Base-by-base conservation (phyloP, 306 rosid species). In the Psophocarpus tetragonolobus region DNA sequence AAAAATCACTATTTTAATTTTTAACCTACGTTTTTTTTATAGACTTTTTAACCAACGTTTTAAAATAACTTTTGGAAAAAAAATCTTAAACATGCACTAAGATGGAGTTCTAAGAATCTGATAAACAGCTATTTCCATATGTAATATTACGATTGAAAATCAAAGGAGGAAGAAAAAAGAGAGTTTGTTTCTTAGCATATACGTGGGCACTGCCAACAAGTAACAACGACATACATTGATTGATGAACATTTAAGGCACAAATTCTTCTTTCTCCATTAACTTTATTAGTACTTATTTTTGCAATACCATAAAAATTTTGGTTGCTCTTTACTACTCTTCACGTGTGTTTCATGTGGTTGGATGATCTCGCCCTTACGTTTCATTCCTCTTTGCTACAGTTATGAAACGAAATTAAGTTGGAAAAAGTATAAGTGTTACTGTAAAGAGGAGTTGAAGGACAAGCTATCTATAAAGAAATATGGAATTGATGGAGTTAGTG, bases 331-430 rank as follows among this genome's bases (percentile, higher is more conserved):
- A 20, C 78, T 42, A 20, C 68, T 60, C 33, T 20, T 70, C 84
- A 84, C 78, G 79, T 75, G 87, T 54, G 17, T 26, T 62, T 60
- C 81, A 82, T 85, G 85, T 79, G 90, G 15, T 58, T 14, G 8
- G 39, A 8, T 20, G 38, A 32, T 17, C 13, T 32, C 13, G 48
- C 65, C 7, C 23, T 35, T 10, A 20, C 30, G 1, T 15, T 56
- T 36, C 15, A 24, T 38, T 39, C 45, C 27, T 65, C 56, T 23
- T 3, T 12, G 44, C 45, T 18, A 45, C 26, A 36, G 30, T 8
- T 75, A 74, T 44, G 15, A 72, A 27, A 26, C 27, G 8, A 11
- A 53, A 4, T n/a, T n/a, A n/a, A 71, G n/a, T 33, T n/a, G 44
- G 21, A 61, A 4, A 33, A 63, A 63, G 17, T 21, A 20, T 8